Evolutionary conservation across 768 basidiomycete genomes (phyloP).

Genomic region (Kwoniella sp.): DNA sequence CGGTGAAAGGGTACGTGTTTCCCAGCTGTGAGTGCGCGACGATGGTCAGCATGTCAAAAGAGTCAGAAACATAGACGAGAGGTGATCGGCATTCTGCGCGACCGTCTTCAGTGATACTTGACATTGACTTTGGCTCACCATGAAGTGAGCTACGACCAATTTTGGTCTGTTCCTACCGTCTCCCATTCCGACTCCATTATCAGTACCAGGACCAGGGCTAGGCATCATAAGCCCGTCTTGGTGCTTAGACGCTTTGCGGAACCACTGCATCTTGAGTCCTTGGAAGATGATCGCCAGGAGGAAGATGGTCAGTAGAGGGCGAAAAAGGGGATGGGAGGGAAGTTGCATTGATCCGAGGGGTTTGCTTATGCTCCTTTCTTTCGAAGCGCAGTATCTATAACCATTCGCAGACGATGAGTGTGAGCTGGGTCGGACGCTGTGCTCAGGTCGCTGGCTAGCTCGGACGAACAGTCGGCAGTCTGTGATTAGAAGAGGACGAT

Average conservation of each 20-base stretch:
- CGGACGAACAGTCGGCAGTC: too few species aligned
- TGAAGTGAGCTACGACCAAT: constrained; percentile 55
- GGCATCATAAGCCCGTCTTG: neutral
- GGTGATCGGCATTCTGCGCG: too few species aligned
- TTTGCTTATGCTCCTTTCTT: too few species aligned
- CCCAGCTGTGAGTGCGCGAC: constrained; percentile 41
- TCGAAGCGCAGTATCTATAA: too few species aligned
- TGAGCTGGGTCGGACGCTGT: too few species aligned
- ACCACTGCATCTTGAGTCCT: constrained; percentile 25
- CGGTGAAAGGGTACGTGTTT: constrained; percentile 53
- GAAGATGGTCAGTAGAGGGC: constrained; percentile 16
- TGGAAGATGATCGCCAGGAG: constrained; percentile 16
- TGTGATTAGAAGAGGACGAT: too few species aligned
- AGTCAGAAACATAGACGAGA: neutral
- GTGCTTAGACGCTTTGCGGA: constrained; percentile 3
- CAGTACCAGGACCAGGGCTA: neutral
- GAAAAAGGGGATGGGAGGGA: constrained; percentile 18
- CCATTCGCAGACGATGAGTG: too few species aligned
- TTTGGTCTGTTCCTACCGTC: constrained; percentile 5
- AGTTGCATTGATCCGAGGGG: constrained; percentile 12
- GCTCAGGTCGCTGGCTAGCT: too few species aligned
- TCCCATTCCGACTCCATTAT: too few species aligned
- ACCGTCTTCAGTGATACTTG: too few species aligned
- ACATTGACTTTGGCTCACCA: constrained; percentile 37
- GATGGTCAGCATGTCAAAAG: neutral